These are phyloP conservation scores for Calonectria fujianensis DNA, from an alignment of 2,329 filamentous ascomycete species.

Conservation along the genomic window DNA sequence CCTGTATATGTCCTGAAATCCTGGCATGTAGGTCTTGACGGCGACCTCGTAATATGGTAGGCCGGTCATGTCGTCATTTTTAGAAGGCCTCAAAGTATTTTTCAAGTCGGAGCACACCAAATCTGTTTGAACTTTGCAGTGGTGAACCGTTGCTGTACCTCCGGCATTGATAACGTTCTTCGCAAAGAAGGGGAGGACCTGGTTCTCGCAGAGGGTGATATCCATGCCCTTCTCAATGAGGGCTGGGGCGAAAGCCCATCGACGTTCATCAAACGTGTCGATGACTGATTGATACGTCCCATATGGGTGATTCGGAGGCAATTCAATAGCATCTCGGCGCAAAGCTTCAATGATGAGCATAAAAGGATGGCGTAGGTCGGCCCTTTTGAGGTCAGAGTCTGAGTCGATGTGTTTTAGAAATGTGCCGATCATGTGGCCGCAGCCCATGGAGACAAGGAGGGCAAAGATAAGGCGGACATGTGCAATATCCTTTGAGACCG, in stretches of 20 bases:
- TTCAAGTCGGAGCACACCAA: neutral
- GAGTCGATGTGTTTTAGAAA: neutral
- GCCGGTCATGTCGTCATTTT: neutral
- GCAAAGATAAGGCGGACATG: neutral
- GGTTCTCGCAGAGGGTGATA: neutral
- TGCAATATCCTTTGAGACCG: neutral
- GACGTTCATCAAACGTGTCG: neutral
- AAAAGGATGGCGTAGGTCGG: neutral
- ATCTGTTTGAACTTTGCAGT: slow-evolving; percentile 25
- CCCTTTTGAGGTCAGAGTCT: neutral
- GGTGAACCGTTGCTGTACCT: slow-evolving; percentile 20
- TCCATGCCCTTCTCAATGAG: neutral
- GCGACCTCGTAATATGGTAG: slow-evolving; percentile 21
- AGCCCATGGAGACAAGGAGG: slow-evolving; percentile 26
- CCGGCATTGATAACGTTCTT: neutral
- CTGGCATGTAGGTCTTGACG: slow-evolving; percentile 13
- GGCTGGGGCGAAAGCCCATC: slow-evolving; percentile 18
- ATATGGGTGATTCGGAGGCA: neutral
- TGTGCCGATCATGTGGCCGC: slow-evolving; percentile 24
- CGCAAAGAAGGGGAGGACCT: neutral
- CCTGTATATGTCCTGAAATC: neutral
- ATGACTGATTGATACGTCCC: slow-evolving; percentile 8
- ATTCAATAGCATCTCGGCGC: neutral
- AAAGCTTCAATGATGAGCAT: neutral
- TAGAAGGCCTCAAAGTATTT: neutral